Percentiles rank a stretch among this genome's conserved stretches.
These are phyloP conservation scores for Fibroporia radiculosa DNA, from an alignment of 768 basidiomycete species.

Conservation along the genomic window DNA sequence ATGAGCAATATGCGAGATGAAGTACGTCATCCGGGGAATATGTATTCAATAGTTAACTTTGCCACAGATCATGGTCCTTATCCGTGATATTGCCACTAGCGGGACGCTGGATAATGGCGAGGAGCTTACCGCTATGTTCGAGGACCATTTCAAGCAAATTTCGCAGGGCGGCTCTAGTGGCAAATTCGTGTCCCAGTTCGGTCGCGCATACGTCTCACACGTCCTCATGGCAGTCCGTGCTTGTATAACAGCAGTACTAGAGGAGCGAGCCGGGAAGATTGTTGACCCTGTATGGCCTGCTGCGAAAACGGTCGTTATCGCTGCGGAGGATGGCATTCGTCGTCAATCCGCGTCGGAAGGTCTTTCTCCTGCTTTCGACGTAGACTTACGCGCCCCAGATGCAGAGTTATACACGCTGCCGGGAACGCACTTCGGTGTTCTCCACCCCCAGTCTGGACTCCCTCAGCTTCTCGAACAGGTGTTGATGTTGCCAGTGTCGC, in stretches of 20 bases:
- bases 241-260: neutral
- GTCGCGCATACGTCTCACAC: constrained; percentile 7
- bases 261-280: neutral
- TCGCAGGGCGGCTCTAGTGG: neutral
- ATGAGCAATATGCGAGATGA: neutral
- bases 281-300: constrained; percentile 3
- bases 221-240: constrained; percentile 5
- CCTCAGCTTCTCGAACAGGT: neutral
- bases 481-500: too few relatives aligned
- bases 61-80: constrained; percentile 4
- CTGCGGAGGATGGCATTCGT: constrained; percentile 1
- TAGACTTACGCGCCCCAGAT: constrained; percentile 1
- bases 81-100: constrained; percentile 6
- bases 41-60: neutral
- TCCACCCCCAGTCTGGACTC: neutral
- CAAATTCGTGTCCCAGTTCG: constrained; percentile 7
- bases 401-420: constrained; percentile 4
- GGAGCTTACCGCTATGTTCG: constrained; percentile 5
- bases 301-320: constrained; percentile 3
- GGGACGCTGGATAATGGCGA: constrained; percentile 5
- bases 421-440: constrained; percentile 7
- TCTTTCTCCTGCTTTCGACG: neutral
- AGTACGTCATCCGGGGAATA: neutral
- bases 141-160: constrained; percentile 3
- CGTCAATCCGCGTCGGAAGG: neutral